Base-by-base conservation (phyloP, 148 eudicot species). In the Persicaria tinctoria region DNA sequence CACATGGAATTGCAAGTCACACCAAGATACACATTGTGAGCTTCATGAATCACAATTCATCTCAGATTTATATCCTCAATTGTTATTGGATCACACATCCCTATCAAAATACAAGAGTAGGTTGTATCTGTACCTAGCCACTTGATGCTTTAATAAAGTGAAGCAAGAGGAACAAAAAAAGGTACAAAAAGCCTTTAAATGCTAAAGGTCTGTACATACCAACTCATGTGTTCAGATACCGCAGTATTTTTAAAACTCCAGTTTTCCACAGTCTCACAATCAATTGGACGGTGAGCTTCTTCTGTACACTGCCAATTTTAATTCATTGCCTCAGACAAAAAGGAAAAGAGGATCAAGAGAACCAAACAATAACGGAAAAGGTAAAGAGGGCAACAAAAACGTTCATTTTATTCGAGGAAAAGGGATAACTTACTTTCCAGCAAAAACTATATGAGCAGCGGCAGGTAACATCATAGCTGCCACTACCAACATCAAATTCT, bases 281-380 rank as follows among this genome's bases (percentile, higher is more conserved):
- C 88, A 55, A 91, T 85, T 18, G 98, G 98, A 5, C 89, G 79
- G 76, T 91, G 98, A 45, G 80, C 87, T 79, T 91, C 94, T 68
- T 86, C 84, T 8, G 77, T 71, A 78, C 98, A 93, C 92, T 89
- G 83, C 80, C 41, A 32, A 32, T 32, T 32, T 32, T 32, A 32
- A 32, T 32, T 32, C 41, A 32, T 32, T 32, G 41, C 41, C 41
- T 32, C 41, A 32, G 41, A 32, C 41, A 32, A 32, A 32, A 32
- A 32, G 41, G 41, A 32, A 83, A 72, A 66, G 53, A 6, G 44
- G 73, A 51, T 51, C 12, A 11, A 17, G 11, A 71, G 32, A 12
- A 13, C 5, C 10, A 41, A n/a, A 70, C 8, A 10, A 9, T 10
- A 10, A 5, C 10, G 71, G n/a, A 5, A 68, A 38, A 68, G n/a